Conservation (phyloP, 805 yeast species). For the Kockiozyma suomiensis region DNA sequence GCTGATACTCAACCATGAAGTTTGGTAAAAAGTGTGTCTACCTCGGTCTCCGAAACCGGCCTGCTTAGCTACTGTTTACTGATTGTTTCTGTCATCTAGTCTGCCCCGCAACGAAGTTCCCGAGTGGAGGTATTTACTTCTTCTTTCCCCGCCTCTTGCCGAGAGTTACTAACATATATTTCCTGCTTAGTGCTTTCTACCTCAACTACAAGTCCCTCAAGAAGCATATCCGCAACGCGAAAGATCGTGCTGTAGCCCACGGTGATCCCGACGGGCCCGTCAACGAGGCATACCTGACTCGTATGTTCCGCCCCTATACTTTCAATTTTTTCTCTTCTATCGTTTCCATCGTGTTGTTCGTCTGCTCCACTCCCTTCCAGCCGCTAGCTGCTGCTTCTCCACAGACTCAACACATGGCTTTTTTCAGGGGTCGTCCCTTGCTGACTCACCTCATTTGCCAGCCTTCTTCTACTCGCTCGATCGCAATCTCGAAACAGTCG, state of each 20-base stretch:
- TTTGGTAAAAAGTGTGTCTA: slow-evolving; percentile 67
- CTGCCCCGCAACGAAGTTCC: slow-evolving; percentile 85
- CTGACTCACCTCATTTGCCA: slow-evolving; percentile 39
- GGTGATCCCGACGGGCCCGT: slow-evolving; percentile 27
- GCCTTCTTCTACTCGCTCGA: slow-evolving; percentile 78
- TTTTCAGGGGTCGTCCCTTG: slow-evolving; percentile 10
- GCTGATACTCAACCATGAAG: slow-evolving; percentile 53
- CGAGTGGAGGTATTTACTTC: slow-evolving; percentile 66
- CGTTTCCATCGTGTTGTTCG: neutral
- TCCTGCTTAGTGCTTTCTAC: slow-evolving; percentile 55
- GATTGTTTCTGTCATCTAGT: slow-evolving; percentile 34
- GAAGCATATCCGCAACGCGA: slow-evolving; percentile 69
- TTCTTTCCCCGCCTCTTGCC: neutral
- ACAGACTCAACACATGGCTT: slow-evolving; percentile 1
- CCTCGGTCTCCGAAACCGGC: neutral
- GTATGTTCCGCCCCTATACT: slow-evolving; percentile 2
- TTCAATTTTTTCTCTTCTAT: neutral
- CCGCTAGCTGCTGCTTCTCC: too few relatives aligned
- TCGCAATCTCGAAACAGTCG: slow-evolving; percentile 78
- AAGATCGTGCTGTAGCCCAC: slow-evolving; percentile 15
- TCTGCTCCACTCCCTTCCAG: neutral
- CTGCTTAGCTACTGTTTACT: too few relatives aligned
- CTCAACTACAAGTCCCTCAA: slow-evolving; percentile 85
- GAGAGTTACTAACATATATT: neutral
- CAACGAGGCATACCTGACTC: slow-evolving; percentile 32